Percentiles rank a stretch among this genome's conserved stretches.
These are phyloP conservation scores for Candida pseudoviswanathii DNA, from an alignment of 1,139 yeast species.

Conservation along the genomic window DNA sequence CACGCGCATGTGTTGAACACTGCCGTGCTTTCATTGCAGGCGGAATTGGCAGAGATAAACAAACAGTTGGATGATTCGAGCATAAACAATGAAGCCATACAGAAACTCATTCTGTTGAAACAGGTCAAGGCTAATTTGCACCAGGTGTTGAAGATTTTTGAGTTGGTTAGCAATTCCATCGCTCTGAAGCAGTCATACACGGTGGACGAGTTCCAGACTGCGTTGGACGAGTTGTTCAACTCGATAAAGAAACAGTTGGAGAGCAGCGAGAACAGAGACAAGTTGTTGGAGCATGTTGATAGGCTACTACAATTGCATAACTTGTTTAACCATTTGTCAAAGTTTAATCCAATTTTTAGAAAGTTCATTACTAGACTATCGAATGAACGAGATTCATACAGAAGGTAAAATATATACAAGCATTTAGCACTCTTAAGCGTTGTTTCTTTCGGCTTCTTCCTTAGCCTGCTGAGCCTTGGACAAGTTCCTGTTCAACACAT, in stretches of 20 bases:
- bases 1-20: conserved; percentile 61
- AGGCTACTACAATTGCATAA: conserved; percentile 50
- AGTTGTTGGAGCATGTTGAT: conserved; percentile 37
- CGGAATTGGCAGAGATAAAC: conserved; percentile 41
- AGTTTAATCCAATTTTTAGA: conserved; percentile 49
- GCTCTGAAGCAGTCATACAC: conserved; percentile 12
- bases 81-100: conserved; percentile 26
- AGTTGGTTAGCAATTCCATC: conserved; percentile 32
- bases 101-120: conserved; percentile 46
- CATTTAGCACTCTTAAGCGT: no score
- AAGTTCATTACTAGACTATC: conserved; percentile 26
- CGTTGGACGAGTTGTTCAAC: conserved; percentile 43
- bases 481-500: conserved; percentile 52
- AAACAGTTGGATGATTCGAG: conserved; percentile 23
- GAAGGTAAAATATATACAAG: not conserved
- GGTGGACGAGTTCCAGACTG: conserved; percentile 34
- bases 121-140: conserved; percentile 45
- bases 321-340: conserved; percentile 51
- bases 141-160: conserved; percentile 48
- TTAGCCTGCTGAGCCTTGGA: conserved; percentile 31
- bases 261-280: conserved; percentile 20
- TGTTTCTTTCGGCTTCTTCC: conserved; percentile 20
- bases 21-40: conserved; percentile 55
- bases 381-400: conserved; percentile 11
- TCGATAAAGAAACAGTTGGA: conserved; percentile 22